Evolutionary conservation across 176 grass and related monocot species (phyloP).

Genomic region (Cenchrus purpureus): DNA sequence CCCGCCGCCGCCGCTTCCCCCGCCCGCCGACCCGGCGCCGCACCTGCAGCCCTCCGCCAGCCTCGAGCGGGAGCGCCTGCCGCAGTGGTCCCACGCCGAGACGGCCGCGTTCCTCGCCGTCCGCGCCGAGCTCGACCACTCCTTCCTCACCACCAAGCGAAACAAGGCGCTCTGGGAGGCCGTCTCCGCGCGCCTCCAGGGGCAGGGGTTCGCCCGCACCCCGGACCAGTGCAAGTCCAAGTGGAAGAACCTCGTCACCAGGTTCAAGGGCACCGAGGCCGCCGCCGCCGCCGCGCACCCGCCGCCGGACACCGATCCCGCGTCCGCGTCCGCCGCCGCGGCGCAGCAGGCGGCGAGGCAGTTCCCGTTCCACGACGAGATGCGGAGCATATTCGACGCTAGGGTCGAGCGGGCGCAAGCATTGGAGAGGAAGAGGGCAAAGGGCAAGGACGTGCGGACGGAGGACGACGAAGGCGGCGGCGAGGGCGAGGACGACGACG

Average conservation of each 20-base stretch:
- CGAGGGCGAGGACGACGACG: conserved; percentile 41
- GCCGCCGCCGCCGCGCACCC: not conserved
- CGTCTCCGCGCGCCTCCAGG: conserved; percentile 57
- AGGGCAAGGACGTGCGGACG: conserved; percentile 55
- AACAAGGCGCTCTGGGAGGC: conserved; percentile 98
- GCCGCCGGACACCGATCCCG: not conserved
- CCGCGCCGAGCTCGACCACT: conserved; percentile 74
- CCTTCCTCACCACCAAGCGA: conserved; percentile 92
- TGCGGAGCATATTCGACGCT: conserved; percentile 66
- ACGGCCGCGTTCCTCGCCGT: conserved; percentile 77
- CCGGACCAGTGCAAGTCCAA: conserved; percentile 99
- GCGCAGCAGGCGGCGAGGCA: conserved; percentile 27
- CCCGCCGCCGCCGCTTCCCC: not conserved
- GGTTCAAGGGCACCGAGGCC: conserved; percentile 69
- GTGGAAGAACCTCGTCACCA: conserved; percentile 98
- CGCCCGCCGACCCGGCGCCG: not conserved
- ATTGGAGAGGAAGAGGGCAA: conserved; percentile 60
- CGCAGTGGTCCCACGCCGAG: conserved; percentile 89
- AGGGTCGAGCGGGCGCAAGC: conserved; percentile 50
- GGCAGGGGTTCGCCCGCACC: conserved; percentile 71
- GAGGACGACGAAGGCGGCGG: conserved; percentile 45
- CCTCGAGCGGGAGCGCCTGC: conserved; percentile 73
- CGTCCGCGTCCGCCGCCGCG: not conserved
- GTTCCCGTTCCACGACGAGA: conserved; percentile 90
- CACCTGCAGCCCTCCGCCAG: not conserved